Evolutionary conservation across 305 asterid genomes (phyloP).

Genomic region (Fraxinus angustifolia): DNA sequence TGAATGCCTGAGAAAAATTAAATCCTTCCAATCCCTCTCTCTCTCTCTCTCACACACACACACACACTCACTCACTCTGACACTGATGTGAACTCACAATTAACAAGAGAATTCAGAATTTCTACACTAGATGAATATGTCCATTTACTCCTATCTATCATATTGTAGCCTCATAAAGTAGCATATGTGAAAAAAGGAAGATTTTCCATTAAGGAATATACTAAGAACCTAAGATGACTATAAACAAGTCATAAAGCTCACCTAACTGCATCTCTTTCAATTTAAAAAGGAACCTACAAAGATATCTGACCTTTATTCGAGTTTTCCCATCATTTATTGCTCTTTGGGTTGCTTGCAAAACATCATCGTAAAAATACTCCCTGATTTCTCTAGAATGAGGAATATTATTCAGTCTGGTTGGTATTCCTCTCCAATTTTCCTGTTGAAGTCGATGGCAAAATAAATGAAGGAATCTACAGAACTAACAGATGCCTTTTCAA

Average conservation of each 20-base stretch:
- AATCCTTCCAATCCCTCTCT: background rate
- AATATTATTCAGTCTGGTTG: slow-evolving; percentile 83
- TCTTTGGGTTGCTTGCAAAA: slow-evolving; percentile 71
- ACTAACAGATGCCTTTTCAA: slow-evolving; percentile 19
- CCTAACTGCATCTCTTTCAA: slow-evolving; percentile 17
- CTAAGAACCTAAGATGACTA: slow-evolving; percentile 5
- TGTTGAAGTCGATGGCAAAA: slow-evolving; percentile 36
- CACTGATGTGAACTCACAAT: background rate
- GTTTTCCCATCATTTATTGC: slow-evolving; percentile 82
- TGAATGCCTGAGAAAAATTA: background rate
- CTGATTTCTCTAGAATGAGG: slow-evolving; percentile 97
- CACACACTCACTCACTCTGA: background rate
- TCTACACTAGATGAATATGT: background rate
- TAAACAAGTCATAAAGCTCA: background rate
- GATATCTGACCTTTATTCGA: slow-evolving; percentile 61
- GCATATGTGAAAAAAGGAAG: background rate
- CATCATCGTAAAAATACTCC: slow-evolving; percentile 78
- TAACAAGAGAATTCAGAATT: background rate
- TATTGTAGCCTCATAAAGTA: background rate
- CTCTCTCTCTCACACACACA: background rate
- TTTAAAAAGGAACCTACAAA: slow-evolving; percentile 12
- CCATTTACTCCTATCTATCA: background rate
- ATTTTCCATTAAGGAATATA: background rate
- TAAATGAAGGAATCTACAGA: slow-evolving; percentile 16
- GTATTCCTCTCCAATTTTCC: slow-evolving; percentile 89